Base-by-base conservation (phyloP, 345 rosid genomes). In the Eucalyptus viminalis region DNA sequence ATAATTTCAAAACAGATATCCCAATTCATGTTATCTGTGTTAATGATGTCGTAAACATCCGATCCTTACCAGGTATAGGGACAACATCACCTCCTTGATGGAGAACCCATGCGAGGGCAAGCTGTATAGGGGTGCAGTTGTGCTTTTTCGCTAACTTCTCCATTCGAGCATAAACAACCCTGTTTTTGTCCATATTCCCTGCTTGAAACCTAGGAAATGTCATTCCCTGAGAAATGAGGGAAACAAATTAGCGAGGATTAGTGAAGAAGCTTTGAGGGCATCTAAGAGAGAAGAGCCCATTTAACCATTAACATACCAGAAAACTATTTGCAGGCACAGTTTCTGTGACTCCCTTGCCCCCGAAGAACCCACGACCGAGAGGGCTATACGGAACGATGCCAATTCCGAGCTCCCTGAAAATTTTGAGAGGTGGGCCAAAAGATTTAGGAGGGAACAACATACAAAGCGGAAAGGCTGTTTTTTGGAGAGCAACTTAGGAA, bases 21-120 rank as follows among this genome's bases (percentile, higher is more conserved):
- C 72, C 34, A 65, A 7, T n/a, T 65, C 37, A 65, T 65, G 37
- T 65, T 37, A 29, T 65, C 19, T 29, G 19, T 29, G 9, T 65
- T 13, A 29, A 65, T n/a, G 37, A 14, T 29, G 8, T 65, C 72
- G 14, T 14, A 29, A n/a, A 65, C 14, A 19, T 29, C 14, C 27
- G 29, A 27, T 86, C 80, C 92, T 90, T 81, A 92, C 94, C 92
- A 40, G 95, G 94, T 87, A 92, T 92, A 7, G 94, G 94, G 4
- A 81, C 92, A n/a, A 94, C 91, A 86, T 93, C 93, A 50, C 91
- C 90, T 24, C 94, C 93, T 88, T 91, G 94, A 44, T 91, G 91
- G 49, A 92, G 93, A 86, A 93, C 69, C 94, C 95, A 92, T 1
- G 93, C 90, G 56, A 94, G 93, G 14, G 94, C 93, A 24, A 93